These are phyloP conservation scores for Zymoseptoria crescenta DNA, from an alignment of 2,329 filamentous ascomycete species.

Conservation along the genomic window DNA sequence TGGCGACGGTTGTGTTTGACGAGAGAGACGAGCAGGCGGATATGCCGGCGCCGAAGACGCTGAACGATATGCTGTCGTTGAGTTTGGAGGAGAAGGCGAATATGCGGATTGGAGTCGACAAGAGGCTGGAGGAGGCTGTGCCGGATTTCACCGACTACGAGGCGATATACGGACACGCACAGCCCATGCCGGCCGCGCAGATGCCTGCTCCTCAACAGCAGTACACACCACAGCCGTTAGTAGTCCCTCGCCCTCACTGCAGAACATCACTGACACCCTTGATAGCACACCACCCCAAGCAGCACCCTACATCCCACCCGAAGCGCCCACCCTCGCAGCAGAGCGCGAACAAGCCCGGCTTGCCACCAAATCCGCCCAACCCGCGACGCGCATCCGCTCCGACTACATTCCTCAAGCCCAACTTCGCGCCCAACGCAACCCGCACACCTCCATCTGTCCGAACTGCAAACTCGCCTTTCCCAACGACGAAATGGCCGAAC, in stretches of 20 bases:
- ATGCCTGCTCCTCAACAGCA: conserved; percentile 13
- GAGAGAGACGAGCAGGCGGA: conserved; percentile 80
- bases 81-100: conserved; percentile 92
- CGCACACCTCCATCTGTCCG: conserved; percentile 69
- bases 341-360: conserved; percentile 58
- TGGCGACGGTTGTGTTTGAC: conserved; percentile 88
- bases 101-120: conserved; percentile 71
- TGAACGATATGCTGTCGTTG: conserved; percentile 86
- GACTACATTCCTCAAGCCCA: conserved; percentile 86
- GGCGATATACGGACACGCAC: conserved; percentile 28
- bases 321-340: conserved; percentile 24
- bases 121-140: conserved; percentile 92
- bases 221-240: conserved; percentile 21
- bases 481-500: conserved; percentile 77
- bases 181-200: conserved; percentile 23
- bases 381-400: conserved; percentile 80
- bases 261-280: not conserved
- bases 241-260: not conserved
- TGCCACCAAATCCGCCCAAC: conserved; percentile 44
- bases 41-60: conserved; percentile 78
- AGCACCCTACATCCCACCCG: conserved; percentile 18
- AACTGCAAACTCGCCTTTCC: conserved; percentile 91
- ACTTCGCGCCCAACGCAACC: conserved; percentile 47
- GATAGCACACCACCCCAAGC: conserved; percentile 28
- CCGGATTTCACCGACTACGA: conserved; percentile 59